These are phyloP conservation scores for Nicotiana benthamiana DNA, from an alignment of 257 asterid genomes.

Conservation along the genomic window DNA sequence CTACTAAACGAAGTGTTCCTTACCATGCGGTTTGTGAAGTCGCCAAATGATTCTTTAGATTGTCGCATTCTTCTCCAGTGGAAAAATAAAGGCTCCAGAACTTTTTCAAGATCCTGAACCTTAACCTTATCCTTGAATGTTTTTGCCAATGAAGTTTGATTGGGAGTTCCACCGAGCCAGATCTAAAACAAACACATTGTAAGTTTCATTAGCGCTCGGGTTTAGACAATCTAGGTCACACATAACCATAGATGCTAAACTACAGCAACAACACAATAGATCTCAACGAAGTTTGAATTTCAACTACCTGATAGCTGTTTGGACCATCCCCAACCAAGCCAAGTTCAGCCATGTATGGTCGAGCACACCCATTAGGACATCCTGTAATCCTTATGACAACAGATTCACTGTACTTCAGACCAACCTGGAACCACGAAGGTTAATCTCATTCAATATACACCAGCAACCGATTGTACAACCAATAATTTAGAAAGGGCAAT, in stretches of 20 bases:
- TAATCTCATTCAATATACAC: neutral
- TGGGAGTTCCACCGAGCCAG: conserved; percentile 95
- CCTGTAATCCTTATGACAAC: conserved; percentile 88
- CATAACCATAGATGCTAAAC: neutral
- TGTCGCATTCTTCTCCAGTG: conserved; percentile 77
- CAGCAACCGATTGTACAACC: neutral
- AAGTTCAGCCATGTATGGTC: conserved; percentile 99
- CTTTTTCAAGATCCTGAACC: conserved; percentile 84
- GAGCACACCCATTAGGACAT: conserved; percentile 98
- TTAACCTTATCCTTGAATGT: conserved; percentile 80
- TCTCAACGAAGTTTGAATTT: neutral
- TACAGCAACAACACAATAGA: neutral
- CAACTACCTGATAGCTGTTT: conserved; percentile 81
- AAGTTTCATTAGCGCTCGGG: neutral
- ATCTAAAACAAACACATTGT: conserved; percentile 29
- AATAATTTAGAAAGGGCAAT: neutral
- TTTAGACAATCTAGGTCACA: neutral
- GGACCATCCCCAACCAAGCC: conserved; percentile 98
- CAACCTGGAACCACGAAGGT: conserved; percentile 51
- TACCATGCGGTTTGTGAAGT: conserved; percentile 82
- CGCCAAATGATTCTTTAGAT: conserved; percentile 81
- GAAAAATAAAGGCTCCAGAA: conserved; percentile 83
- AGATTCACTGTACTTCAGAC: conserved; percentile 79
- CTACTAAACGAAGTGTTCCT: conserved; percentile 3
- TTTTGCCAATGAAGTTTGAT: conserved; percentile 70